Evolutionary conservation across 73 alveolate species (phyloP), one percentile per base, ranked within the genome.

Genomic region (Tetrahymena elliotti): DNA sequence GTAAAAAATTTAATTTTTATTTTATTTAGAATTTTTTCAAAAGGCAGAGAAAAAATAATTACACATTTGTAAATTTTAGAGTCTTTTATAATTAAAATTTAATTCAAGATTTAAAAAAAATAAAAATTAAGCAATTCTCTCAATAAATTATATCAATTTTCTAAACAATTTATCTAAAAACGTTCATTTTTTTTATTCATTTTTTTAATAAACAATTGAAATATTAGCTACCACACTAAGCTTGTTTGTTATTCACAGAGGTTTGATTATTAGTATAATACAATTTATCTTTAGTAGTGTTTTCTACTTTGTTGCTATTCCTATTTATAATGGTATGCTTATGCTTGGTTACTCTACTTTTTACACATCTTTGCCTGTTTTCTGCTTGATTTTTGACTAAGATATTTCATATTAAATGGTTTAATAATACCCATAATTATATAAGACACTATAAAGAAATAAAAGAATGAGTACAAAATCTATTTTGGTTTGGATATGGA

Each of bases 331-430:
- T 92, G 99, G 99, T 33, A 94, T 97, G 96, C 97, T 99, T 7
- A 98, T 98, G 98, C 94, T 99, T 84, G 99, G 99, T 35, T 99
- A 98, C 96, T 96, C 99, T 41, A 99, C 99, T 3, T 93, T 99
- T 93, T 99, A 97, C 94, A 99, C 99, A 24, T 96, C 96, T 83
- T 82, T 98, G 37, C 99, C 99, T 18, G 99, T 98, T 27, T 97
- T 99, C 94, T 97, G 99, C 83, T 96, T 99, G 38, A 98, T 99
- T 24, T 96, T 98, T 41, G 99, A 99, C 96, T 97, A 97, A 94
- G 99, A 99, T 96, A 98, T 97, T 39, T 97, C 97, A 53, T 95
- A 94, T 40, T 84, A 94, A 34, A 97, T 98, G 38, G 99, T 98
- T 34, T 53, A 97, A 94, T 97, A 98, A 93, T 99, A 94, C 95